Base-by-base conservation (phyloP, 306 rosid genomes). In the Chamaecrista fasciculata region DNA sequence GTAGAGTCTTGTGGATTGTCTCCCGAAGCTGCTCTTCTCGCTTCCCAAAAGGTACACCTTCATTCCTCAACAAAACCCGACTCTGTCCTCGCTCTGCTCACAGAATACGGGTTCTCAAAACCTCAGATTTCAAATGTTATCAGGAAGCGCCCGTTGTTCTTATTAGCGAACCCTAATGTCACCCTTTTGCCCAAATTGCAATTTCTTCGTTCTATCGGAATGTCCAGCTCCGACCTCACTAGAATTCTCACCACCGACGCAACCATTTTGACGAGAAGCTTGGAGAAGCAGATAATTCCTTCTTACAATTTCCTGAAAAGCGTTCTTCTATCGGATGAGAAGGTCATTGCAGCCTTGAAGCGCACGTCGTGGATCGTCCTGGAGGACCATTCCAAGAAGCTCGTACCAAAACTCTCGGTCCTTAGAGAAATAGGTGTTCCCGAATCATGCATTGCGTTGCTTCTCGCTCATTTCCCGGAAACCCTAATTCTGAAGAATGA, bases 211-310 rank as follows among this genome's bases (percentile, higher is more conserved):
- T 73, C 78, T 23, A 63, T 73, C 4, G 78, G 78, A 8, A 58
- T 63, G 50, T 64, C 78, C 65, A 25, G 58, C 11, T 23, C 78
- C 29, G 71, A 49, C 64, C 78, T 73, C 4, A 71, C 71, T 1
- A 51, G 70, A 63, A 73, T 60, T 29, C 71, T 73, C 15, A 9
- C 77, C n/a, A 46, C 62, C 4, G 70, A 63, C 24, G 71, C 77
- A n/a, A 50, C 77, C 34, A 18, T 73, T 62, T 20, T 73, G 77
- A 63, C 64, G 0, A 63, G 77, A 44, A 73, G 77, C 64, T 63
- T 73, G 31, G 77, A 63, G 56, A 73, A 73, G 12, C 71, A 73
- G 71, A 73, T 73, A n/a, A 62, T 62, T 6, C 77, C 77, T 14
- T 73, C 71, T 40, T 73, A 73, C 21, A 51, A 62, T 51, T 73